These are phyloP conservation scores for Pichia sp. DNA, from an alignment of 1,139 yeast species.

Conservation along the genomic window DNA sequence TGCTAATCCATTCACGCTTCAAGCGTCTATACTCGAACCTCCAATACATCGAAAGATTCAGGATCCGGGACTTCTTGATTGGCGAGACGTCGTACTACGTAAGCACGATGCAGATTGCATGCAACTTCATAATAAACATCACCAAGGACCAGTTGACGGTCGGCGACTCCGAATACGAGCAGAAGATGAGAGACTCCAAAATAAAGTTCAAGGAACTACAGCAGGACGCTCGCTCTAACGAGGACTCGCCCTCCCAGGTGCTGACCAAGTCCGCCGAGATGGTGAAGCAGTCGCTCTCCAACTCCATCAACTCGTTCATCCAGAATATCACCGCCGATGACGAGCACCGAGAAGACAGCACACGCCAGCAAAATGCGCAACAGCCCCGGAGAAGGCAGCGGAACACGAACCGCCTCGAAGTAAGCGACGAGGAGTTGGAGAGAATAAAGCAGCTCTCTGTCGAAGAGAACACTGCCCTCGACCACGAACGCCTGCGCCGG, in stretches of 20 bases:
- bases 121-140: conserved; percentile 65
- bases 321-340: conserved; percentile 10
- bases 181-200: conserved; percentile 40
- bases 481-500: conserved; percentile 29
- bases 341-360: not conserved
- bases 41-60: conserved; percentile 77
- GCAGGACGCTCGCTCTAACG: conserved; percentile 19
- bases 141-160: conserved; percentile 58
- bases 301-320: conserved; percentile 15
- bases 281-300: conserved; percentile 40
- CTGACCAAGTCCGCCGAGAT: conserved; percentile 50
- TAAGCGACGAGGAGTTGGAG: conserved; percentile 22
- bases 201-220: conserved; percentile 22
- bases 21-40: conserved; percentile 67
- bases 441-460: conserved; percentile 30
- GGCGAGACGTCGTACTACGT: conserved; percentile 90
- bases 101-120: conserved; percentile 79
- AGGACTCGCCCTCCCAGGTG: conserved; percentile 43
- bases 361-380: not conserved
- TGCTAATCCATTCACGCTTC: conserved; percentile 65
- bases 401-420: not conserved
- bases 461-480: conserved; percentile 26
- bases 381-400: not conserved
- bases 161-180: conserved; percentile 49
- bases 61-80: conserved; percentile 67